These are phyloP conservation scores for Aspergillus persii DNA, from an alignment of 2,329 filamentous ascomycete genomes.

Conservation along the genomic window DNA sequence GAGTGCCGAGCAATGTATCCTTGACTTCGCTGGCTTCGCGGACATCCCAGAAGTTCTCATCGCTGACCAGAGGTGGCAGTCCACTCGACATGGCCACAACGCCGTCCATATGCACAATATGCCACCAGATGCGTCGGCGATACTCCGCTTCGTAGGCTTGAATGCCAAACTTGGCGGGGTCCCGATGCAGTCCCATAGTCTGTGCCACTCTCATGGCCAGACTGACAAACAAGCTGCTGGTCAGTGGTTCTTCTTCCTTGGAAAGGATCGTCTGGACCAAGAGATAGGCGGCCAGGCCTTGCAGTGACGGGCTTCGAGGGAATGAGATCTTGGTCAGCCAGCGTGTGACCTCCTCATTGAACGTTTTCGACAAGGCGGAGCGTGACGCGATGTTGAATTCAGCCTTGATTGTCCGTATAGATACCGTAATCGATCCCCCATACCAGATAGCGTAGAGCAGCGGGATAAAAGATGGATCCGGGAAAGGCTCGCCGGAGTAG, in stretches of 20 bases:
- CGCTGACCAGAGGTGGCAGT: constrained; percentile 46
- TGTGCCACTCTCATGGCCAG: constrained; percentile 48
- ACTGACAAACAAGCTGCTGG: constrained; percentile 49
- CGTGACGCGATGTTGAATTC: constrained; percentile 40
- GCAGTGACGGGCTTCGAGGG: constrained; percentile 45
- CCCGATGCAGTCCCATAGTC: constrained; percentile 49
- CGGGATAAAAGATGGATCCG: constrained; percentile 44
- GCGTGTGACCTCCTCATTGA: constrained; percentile 44
- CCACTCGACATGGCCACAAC: constrained; percentile 51
- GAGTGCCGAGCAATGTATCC: constrained; percentile 42
- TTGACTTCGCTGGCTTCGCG: constrained; percentile 47
- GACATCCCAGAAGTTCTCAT: constrained; percentile 51
- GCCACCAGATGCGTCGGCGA: constrained; percentile 49
- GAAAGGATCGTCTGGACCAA: constrained; percentile 48
- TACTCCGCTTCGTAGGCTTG: constrained; percentile 45
- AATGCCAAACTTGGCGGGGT: constrained; percentile 49
- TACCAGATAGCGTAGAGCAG: constrained; percentile 49
- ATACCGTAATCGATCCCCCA: constrained; percentile 47
- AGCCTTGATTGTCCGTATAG: constrained; percentile 40
- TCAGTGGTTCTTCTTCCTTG: constrained; percentile 50
- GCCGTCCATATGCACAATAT: constrained; percentile 50
- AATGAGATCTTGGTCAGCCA: constrained; percentile 46
- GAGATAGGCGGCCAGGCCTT: constrained; percentile 47
- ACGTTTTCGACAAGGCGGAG: constrained; percentile 36
- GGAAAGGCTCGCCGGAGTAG: constrained; percentile 36